These are phyloP conservation scores for Cyberlindnera misumaiensis DNA, from an alignment of 805 yeast species.

Conservation along the genomic window DNA sequence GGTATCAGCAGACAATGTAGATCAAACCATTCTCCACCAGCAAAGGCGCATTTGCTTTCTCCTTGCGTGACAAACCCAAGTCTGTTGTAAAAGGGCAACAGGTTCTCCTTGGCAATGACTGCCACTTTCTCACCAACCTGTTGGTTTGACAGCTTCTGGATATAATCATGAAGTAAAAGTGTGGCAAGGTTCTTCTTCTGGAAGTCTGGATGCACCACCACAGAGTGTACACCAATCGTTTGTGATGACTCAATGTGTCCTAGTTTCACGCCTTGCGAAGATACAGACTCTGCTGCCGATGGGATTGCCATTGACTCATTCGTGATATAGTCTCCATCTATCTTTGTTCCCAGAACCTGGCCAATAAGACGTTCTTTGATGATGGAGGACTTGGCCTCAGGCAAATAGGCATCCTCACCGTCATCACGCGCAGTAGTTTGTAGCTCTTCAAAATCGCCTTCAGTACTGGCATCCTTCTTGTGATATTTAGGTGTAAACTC, in stretches of 20 bases:
- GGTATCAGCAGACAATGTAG: conserved; percentile 36
- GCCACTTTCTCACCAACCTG: conserved; percentile 75
- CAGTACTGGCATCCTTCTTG: conserved; percentile 5
- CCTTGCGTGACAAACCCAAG: conserved; percentile 76
- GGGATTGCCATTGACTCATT: conserved; percentile 59
- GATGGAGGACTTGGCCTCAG: conserved; percentile 30
- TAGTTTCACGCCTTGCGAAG: conserved; percentile 12
- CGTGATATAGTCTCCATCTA: conserved; percentile 41
- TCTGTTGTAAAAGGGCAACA: conserved; percentile 72
- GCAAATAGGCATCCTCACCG: conserved; percentile 23
- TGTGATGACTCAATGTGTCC: conserved; percentile 77
- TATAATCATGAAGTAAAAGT: conserved; percentile 76
- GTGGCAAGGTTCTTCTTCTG: conserved; percentile 82
- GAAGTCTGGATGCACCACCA: conserved; percentile 71
- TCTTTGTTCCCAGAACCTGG: conserved; percentile 75
- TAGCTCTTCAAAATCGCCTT: conserved; percentile 13
- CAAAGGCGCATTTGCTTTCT: conserved; percentile 50
- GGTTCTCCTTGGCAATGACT: conserved; percentile 61
- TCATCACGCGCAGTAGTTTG: conserved; percentile 24
- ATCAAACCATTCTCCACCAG: conserved; percentile 57
- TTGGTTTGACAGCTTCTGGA: conserved; percentile 84
- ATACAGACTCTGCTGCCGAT: conserved; percentile 19
- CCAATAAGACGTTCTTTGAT: conserved; percentile 65
- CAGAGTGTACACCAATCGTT: conserved; percentile 73
- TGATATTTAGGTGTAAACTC: conserved; percentile 34